Conservation (phyloP, 2,329 filamentous ascomycete genomes). For the Scedosporium dehoogii region DNA sequence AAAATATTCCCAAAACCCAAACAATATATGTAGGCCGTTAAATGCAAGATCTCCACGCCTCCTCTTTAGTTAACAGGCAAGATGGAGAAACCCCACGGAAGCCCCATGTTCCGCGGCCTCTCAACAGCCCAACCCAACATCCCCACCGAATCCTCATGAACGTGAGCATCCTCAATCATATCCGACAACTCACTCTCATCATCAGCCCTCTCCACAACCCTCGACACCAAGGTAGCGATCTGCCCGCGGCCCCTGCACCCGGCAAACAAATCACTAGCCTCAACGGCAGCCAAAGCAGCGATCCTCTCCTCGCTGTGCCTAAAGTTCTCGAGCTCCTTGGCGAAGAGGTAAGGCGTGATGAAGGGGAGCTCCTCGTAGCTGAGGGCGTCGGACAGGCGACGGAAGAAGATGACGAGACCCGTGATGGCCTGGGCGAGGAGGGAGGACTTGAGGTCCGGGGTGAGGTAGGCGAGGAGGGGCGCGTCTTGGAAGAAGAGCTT, state of each 20-base stretch:
- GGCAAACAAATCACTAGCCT: constrained; percentile 19
- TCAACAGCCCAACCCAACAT: neutral
- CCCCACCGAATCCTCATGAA: neutral
- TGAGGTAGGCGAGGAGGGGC: constrained; percentile 18
- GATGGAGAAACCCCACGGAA: constrained; percentile 27
- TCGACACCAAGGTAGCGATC: constrained; percentile 21
- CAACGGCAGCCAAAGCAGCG: constrained; percentile 20
- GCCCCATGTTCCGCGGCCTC: constrained; percentile 22
- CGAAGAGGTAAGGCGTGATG: constrained; percentile 14
- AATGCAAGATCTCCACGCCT: neutral
- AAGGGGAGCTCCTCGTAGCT: constrained; percentile 5
- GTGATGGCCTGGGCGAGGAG: constrained; percentile 25
- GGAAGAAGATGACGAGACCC: constrained; percentile 21
- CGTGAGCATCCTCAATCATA: constrained; percentile 9
- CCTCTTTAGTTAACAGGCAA: constrained; percentile 23
- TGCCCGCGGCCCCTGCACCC: constrained; percentile 22
- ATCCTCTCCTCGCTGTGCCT: constrained; percentile 18
- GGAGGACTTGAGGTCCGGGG: constrained; percentile 20
- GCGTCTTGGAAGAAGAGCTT: constrained; percentile 20
- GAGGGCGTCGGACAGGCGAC: constrained; percentile 11
- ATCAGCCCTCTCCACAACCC: constrained; percentile 15
- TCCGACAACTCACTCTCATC: constrained; percentile 8
- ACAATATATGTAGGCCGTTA: neutral
- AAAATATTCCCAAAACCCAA: neutral
- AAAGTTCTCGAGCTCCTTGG: constrained; percentile 20